phyloP scores from a whole-genome alignment of 2,329 filamentous ascomycete species.

The Trichoderma sp. region DNA sequence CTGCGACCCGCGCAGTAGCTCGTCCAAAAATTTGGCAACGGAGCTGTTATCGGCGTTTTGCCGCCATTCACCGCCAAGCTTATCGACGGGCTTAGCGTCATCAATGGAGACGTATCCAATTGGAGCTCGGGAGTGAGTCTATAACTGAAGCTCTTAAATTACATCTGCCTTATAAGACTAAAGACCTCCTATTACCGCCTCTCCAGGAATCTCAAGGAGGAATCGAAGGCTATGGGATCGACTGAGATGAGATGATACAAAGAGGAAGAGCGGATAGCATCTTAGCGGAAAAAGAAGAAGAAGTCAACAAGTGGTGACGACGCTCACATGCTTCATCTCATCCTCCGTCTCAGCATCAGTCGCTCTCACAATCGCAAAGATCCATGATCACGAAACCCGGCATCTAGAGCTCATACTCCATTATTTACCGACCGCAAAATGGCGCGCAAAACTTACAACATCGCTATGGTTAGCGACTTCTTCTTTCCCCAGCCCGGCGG shows the following conservation, averaged over 20 bases:
- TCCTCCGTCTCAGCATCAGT: conserved; percentile 13
- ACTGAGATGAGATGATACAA: background rate
- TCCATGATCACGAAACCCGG: background rate
- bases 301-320: background rate
- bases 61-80: conserved; percentile 37
- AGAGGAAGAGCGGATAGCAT: background rate
- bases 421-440: conserved; percentile 34
- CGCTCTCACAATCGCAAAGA: conserved; percentile 5
- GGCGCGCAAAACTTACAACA: conserved; percentile 61
- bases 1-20: background rate
- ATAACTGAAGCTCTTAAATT: background rate
- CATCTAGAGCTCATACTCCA: background rate
- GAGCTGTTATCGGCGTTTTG: conserved; percentile 39
- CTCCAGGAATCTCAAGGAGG: too few relatives aligned
- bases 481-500: conserved; percentile 98
- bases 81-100: conserved; percentile 27
- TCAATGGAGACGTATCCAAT: conserved; percentile 3
- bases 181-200: too few relatives aligned
- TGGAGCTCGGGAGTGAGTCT: conserved; percentile 8
- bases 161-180: background rate
- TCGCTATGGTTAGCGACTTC: conserved; percentile 96
- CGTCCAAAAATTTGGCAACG: conserved; percentile 37
- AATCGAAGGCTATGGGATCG: background rate
- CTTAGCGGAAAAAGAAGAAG: background rate
- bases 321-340: conserved; percentile 1